Percentiles rank a stretch among this genome's conserved stretches.
Conservation (phyloP, 805 yeast species). For the Metschnikowia hibisci region DNA sequence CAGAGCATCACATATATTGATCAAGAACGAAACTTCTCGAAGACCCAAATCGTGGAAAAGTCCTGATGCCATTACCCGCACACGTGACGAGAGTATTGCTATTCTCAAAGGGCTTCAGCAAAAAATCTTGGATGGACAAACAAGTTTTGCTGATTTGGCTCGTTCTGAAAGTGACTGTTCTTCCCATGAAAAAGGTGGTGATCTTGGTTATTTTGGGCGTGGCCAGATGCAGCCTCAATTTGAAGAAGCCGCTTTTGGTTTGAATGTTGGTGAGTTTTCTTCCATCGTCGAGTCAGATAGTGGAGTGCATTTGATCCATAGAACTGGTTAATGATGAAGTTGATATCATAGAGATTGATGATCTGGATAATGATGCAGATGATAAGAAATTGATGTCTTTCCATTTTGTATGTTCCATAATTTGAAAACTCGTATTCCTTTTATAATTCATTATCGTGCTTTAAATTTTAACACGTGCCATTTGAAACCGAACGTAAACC, state of each 20-base stretch:
- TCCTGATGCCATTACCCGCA: conserved; percentile 62
- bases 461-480: background rate
- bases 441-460: no score
- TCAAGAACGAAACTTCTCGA: conserved; percentile 80
- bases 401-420: no score
- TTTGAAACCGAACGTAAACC: background rate
- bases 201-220: conserved; percentile 79
- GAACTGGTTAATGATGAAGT: conserved; percentile 70
- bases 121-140: conserved; percentile 59
- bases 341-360: background rate
- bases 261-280: conserved; percentile 80
- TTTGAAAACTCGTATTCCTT: no score
- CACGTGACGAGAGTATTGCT: conserved; percentile 79
- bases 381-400: no score
- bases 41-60: conserved; percentile 92
- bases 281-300: conserved; percentile 83
- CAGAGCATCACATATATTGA: conserved; percentile 73
- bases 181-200: conserved; percentile 85
- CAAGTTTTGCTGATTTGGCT: conserved; percentile 69
- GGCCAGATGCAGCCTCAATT: conserved; percentile 96
- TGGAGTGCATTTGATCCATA: conserved; percentile 84
- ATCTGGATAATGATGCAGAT: background rate
- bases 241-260: conserved; percentile 79
- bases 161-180: conserved; percentile 83
- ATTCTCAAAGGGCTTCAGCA: conserved; percentile 55